Conservation (phyloP, 192 early-diverging fungal species). For the Podila epicladia region DNA sequence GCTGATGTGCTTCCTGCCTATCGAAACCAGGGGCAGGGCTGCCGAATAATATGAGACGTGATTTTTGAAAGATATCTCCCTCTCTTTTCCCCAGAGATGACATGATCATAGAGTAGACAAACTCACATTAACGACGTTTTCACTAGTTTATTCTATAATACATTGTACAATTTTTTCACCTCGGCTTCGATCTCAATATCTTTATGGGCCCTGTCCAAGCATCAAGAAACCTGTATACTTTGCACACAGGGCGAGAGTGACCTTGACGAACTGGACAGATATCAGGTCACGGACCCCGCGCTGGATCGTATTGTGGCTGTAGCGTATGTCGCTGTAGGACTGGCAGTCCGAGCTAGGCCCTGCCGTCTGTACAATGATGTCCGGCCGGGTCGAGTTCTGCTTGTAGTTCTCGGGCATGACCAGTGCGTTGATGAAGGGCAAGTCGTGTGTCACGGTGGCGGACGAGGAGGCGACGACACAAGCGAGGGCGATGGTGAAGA, state of each 20-base stretch:
- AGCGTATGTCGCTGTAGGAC: background rate
- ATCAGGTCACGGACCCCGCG: background rate
- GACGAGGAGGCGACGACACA: background rate
- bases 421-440: background rate
- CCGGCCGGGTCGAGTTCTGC: background rate
- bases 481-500: background rate
- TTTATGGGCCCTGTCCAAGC: background rate
- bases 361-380: background rate
- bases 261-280: background rate
- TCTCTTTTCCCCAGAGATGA: too few relatives aligned
- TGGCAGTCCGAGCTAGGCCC: background rate
- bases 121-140: too few relatives aligned
- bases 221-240: background rate
- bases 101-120: too few relatives aligned
- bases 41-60: conserved; percentile 16
- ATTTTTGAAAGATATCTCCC: too few relatives aligned
- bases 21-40: conserved; percentile 66
- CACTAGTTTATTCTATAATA: too few relatives aligned
- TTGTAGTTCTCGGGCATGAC: background rate
- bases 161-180: too few relatives aligned
- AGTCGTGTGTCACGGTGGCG: background rate
- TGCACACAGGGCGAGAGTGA: background rate
- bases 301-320: background rate
- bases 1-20: conserved; percentile 77
- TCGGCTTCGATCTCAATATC: too few relatives aligned